A percentile compares a stretch with the other conserved stretches of the same genome.
Evolutionary conservation across 768 basidiomycete species (phyloP).

Genomic region (Hygrophorus pudorinus): DNA sequence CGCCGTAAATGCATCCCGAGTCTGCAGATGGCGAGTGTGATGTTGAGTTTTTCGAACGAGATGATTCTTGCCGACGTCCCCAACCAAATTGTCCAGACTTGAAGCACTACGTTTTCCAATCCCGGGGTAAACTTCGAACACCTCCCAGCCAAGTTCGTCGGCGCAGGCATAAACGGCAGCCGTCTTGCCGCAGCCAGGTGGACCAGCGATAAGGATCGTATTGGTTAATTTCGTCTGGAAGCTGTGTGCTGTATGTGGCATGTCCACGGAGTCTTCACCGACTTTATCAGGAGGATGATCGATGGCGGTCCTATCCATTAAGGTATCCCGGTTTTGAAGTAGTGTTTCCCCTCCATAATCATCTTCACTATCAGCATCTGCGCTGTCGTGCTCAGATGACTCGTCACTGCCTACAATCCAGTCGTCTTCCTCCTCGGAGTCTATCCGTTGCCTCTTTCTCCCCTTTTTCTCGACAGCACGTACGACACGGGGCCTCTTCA

Average conservation of each 20-base stretch:
- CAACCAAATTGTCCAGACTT: conserved; percentile 71
- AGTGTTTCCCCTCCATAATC: conserved; percentile 23
- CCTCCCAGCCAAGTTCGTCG: conserved; percentile 87
- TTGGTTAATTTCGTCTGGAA: conserved; percentile 58
- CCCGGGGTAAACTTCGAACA: conserved; percentile 95
- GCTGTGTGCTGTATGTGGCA: conserved; percentile 7
- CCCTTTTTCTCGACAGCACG: conserved; percentile 40
- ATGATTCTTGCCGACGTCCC: conserved; percentile 93
- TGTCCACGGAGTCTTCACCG: neutral
- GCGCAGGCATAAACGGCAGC: conserved; percentile 91
- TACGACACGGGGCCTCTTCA: conserved; percentile 51
- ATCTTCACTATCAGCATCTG: conserved; percentile 19
- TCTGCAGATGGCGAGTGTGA: no score
- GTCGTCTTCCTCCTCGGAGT: conserved; percentile 48
- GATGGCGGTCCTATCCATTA: neutral
- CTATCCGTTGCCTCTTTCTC: conserved; percentile 44
- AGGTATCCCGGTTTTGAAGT: neutral
- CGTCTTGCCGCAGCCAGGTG: conserved; percentile 83
- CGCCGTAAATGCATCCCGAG: no score
- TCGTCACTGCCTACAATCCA: conserved; percentile 46
- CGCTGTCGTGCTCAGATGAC: conserved; percentile 14
- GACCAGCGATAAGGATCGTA: conserved; percentile 78
- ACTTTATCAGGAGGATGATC: neutral
- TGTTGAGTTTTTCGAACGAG: conserved; percentile 38
- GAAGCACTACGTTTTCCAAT: conserved; percentile 81